These are phyloP conservation scores for Cotoneaster glaucophyllus DNA, from an alignment of 306 rosid species.

Conservation along the genomic window DNA sequence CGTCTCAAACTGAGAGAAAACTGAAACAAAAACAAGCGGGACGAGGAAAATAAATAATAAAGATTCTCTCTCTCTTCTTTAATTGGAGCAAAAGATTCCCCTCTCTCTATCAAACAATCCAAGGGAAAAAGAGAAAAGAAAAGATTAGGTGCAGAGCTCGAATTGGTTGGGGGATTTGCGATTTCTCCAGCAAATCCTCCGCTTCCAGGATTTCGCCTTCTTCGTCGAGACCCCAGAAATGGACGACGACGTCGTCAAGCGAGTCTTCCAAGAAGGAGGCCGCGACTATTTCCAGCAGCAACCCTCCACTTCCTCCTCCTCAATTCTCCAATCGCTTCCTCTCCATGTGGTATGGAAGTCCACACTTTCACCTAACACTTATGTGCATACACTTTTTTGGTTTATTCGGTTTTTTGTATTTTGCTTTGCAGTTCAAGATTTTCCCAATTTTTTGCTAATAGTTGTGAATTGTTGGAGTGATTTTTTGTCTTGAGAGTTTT, in stretches of 20 bases:
- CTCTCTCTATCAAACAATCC: background rate
- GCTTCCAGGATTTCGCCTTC: background rate
- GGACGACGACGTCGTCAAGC: conserved; percentile 92
- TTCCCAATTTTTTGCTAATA: background rate
- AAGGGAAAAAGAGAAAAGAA: background rate
- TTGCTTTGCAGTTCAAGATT: background rate
- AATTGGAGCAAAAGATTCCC: conserved; percentile 2
- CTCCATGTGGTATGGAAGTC: conserved; percentile 72
- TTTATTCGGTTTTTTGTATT: background rate
- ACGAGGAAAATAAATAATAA: background rate
- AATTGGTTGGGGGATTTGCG: conserved; percentile 4
- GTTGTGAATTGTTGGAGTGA: background rate
- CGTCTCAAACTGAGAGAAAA: background rate
- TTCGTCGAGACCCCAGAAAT: conserved; percentile 16
- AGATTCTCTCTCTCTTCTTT: background rate
- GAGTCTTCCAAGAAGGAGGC: conserved; percentile 98
- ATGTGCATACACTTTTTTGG: too few species aligned
- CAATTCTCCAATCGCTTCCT: conserved; percentile 97
- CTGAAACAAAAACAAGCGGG: background rate
- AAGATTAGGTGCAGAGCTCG: background rate
- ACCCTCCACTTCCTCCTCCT: conserved; percentile 81
- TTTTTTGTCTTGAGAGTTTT: background rate
- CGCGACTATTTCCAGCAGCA: conserved; percentile 90
- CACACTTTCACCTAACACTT: background rate
- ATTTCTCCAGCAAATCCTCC: background rate